phyloP scores from a whole-genome alignment of 768 basidiomycete genomes.

The Gautieria morchelliformis region DNA sequence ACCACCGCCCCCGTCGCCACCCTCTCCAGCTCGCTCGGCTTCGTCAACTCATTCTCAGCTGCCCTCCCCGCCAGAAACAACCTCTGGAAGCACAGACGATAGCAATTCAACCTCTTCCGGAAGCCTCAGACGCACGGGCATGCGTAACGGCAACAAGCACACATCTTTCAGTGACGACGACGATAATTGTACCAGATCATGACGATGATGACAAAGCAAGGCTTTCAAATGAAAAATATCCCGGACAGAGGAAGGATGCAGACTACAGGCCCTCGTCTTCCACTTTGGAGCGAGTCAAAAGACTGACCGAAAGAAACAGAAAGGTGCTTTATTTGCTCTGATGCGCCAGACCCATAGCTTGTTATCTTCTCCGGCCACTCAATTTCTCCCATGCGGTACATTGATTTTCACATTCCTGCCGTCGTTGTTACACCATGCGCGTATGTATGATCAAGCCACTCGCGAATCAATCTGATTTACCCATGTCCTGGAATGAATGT shows the following conservation, averaged over 20 bases:
- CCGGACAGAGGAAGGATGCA: constrained; percentile 11
- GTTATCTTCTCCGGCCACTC: neutral
- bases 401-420: neutral
- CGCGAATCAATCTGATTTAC: too few species aligned
- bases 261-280: constrained; percentile 11
- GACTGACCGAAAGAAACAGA: constrained; percentile 61
- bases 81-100: constrained; percentile 70
- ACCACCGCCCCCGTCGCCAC: constrained; percentile 20
- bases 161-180: constrained; percentile 28
- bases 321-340: constrained; percentile 40
- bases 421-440: neutral
- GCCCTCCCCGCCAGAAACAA: constrained; percentile 78
- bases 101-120: constrained; percentile 24
- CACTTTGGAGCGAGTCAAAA: constrained; percentile 61
- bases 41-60: constrained; percentile 52
- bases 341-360: constrained; percentile 12
- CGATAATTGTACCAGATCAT: constrained; percentile 38
- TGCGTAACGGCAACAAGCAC: constrained; percentile 32
- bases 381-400: too few species aligned
- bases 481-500: neutral
- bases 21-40: constrained; percentile 31
- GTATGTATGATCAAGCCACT: too few species aligned
- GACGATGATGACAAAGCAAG: constrained; percentile 59
- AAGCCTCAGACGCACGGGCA: constrained; percentile 29
- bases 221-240: constrained; percentile 22